Evolutionary conservation across 108 stramenopile species (phyloP).

Genomic region (Cyclotella sp.): DNA sequence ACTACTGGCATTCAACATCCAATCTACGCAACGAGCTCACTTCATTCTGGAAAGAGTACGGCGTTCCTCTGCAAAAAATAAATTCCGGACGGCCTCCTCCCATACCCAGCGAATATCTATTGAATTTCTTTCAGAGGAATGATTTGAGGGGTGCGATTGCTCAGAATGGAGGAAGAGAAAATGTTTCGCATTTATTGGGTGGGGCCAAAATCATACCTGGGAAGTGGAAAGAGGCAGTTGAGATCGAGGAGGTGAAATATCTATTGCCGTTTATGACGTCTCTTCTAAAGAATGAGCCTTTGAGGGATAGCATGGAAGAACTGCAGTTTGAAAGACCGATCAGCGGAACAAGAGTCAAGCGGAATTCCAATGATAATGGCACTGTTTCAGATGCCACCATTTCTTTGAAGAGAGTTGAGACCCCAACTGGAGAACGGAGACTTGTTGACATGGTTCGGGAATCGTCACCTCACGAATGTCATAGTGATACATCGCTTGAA

Average conservation of each 20-base stretch:
- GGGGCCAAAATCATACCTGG: constrained; percentile 63
- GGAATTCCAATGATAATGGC: neutral
- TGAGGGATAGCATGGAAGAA: constrained; percentile 14
- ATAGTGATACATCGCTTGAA: neutral
- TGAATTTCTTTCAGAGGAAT: constrained; percentile 67
- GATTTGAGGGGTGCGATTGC: constrained; percentile 68
- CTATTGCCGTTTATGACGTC: constrained; percentile 31
- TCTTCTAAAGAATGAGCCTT: constrained; percentile 4
- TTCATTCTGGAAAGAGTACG: constrained; percentile 52
- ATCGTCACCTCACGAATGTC: neutral
- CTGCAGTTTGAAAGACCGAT: neutral
- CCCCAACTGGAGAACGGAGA: neutral
- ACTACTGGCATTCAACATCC: constrained; percentile 58
- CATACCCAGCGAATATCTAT: constrained; percentile 68
- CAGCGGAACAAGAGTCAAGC: neutral
- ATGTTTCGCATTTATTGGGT: constrained; percentile 40
- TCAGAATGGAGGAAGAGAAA: constrained; percentile 51
- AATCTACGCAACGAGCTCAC: constrained; percentile 60
- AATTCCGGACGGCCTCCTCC: constrained; percentile 47
- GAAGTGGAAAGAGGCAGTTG: constrained; percentile 65
- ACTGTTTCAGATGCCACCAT: neutral
- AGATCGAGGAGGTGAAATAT: constrained; percentile 39
- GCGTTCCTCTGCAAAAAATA: constrained; percentile 15
- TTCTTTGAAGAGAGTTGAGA: neutral
- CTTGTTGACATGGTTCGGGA: neutral